A percentile compares a stretch with the other conserved stretches of the same genome.
These are phyloP conservation scores for Hansenula sp. DNA, from an alignment of 1,139 yeast genomes.

Conservation along the genomic window DNA sequence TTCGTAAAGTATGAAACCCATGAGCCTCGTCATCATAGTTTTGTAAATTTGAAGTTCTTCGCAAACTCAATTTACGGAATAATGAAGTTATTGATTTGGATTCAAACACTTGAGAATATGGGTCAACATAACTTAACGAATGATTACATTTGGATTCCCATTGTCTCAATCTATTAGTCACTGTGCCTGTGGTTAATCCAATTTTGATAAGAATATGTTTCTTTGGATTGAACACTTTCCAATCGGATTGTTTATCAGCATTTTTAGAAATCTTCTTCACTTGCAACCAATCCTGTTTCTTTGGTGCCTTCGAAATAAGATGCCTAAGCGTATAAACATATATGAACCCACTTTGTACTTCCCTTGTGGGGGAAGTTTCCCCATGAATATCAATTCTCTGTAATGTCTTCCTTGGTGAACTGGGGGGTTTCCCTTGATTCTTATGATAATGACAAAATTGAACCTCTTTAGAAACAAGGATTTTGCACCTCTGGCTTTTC, in stretches of 20 bases:
- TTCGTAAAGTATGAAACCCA: conserved; percentile 33
- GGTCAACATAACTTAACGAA: conserved; percentile 34
- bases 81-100: neutral
- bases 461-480: conserved; percentile 6
- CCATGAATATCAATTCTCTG: neutral
- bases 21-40: conserved; percentile 4
- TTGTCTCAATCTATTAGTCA: conserved; percentile 40
- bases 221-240: conserved; percentile 38
- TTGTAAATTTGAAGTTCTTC: neutral
- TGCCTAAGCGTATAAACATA: conserved; percentile 50
- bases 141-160: conserved; percentile 57
- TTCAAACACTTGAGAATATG: conserved; percentile 18
- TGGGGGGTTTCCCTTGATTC: conserved; percentile 3
- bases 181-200: conserved; percentile 51
- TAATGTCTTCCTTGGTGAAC: neutral
- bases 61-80: conserved; percentile 1
- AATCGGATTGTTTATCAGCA: conserved; percentile 17
- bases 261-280: conserved; percentile 19
- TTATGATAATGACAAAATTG: conserved; percentile 25
- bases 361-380: neutral
- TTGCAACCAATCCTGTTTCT: conserved; percentile 27
- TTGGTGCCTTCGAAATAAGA: conserved; percentile 30
- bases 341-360: conserved; percentile 36
- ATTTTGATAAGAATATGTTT: conserved; percentile 45
- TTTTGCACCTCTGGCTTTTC: conserved; percentile 25